Conservation (phyloP, 768 basidiomycete genomes). For the Kwoniella mangroviensis region DNA sequence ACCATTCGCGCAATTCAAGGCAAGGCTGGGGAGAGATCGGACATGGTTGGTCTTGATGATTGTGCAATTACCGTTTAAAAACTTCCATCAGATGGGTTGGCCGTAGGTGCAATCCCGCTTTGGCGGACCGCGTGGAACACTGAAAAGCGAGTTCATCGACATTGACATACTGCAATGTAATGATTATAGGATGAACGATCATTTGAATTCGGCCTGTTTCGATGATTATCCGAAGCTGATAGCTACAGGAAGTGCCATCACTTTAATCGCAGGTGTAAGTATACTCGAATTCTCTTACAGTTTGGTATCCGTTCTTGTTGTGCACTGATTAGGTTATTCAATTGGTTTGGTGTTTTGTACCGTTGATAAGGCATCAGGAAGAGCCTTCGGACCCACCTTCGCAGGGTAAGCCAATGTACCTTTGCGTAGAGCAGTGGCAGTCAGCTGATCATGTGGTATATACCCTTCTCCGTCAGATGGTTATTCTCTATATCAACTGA, state of each 20-base stretch:
- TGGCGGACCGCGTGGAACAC: background rate
- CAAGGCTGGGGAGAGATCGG: constrained; percentile 20
- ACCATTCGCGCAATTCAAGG: constrained; percentile 36
- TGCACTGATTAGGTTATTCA: too few relatives aligned
- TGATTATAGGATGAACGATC: constrained; percentile 2
- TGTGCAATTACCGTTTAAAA: background rate
- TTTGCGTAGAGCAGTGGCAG: too few relatives aligned
- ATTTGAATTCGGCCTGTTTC: constrained; percentile 16
- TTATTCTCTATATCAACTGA: constrained; percentile 46
- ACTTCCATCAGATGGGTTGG: constrained; percentile 10
- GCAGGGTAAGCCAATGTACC: constrained; percentile 29
- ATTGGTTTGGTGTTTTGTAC: too few relatives aligned
- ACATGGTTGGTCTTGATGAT: constrained; percentile 21
- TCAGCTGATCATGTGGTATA: too few relatives aligned
- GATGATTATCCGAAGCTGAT: constrained; percentile 45
- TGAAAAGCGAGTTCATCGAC: background rate
- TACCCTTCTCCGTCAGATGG: constrained; percentile 26
- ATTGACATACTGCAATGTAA: background rate
- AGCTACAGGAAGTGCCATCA: constrained; percentile 40
- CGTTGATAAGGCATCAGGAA: constrained; percentile 25
- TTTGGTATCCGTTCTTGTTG: too few relatives aligned
- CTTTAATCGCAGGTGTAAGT: constrained; percentile 39
- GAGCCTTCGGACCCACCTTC: constrained; percentile 43
- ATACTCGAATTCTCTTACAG: background rate
- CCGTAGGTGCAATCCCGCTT: constrained; percentile 1